Evolutionary conservation across 2,329 filamentous ascomycete genomes (phyloP).

Genomic region (Xylaria multiplex): DNA sequence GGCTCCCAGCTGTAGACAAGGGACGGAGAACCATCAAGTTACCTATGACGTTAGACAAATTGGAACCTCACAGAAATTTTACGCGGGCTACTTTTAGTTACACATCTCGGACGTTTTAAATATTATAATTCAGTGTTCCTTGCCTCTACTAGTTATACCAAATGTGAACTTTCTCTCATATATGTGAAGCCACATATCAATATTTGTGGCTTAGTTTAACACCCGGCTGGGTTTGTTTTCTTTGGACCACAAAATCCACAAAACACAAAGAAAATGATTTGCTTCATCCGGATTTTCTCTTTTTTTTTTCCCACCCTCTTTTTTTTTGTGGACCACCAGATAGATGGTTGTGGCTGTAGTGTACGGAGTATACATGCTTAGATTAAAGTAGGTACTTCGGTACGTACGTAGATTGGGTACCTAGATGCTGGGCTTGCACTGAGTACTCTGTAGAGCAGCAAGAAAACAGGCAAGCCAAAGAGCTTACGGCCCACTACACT

Average conservation of each 20-base stretch:
- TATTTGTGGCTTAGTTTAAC: not conserved
- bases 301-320: not conserved
- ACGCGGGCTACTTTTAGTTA: no score
- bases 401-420: no score
- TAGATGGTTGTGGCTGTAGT: conserved; percentile 6
- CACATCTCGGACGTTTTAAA: not conserved
- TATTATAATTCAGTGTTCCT: not conserved
- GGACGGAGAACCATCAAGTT: no score
- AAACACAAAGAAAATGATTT: not conserved
- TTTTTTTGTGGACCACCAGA: conserved; percentile 3
- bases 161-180: not conserved
- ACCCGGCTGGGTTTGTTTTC: not conserved
- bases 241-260: not conserved
- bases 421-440: no score
- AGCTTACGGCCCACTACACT: no score
- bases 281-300: no score
- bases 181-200: not conserved
- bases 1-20: not conserved
- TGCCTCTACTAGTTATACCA: not conserved
- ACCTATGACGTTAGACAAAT: no score
- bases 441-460: no score
- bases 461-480: no score
- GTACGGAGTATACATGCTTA: no score
- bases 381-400: not conserved
- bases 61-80: no score